A percentile compares a stretch with the other conserved stretches of the same genome.
phyloP scores from a whole-genome alignment of 257 asterid species.

The Solanum paucissectum region DNA sequence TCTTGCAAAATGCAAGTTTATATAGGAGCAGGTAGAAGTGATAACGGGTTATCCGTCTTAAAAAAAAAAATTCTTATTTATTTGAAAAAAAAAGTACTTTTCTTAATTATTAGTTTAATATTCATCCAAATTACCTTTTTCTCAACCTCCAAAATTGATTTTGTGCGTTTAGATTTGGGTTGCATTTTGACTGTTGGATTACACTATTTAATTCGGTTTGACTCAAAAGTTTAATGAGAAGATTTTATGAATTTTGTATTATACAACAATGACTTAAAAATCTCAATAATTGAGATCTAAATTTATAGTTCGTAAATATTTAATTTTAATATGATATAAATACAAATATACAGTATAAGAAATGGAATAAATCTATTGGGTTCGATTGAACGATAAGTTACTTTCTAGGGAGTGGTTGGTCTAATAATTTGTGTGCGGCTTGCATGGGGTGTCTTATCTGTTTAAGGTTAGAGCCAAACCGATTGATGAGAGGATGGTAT shows the following conservation, averaged over 20 bases:
- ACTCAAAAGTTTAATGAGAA: background rate
- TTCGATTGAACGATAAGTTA: background rate
- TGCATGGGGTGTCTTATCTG: conserved; percentile 1
- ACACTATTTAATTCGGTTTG: background rate
- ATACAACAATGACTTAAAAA: background rate
- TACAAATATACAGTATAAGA: background rate
- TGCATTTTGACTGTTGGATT: background rate
- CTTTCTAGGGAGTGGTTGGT: background rate
- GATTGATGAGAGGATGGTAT: conserved; percentile 11
- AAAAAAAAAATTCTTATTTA: no score
- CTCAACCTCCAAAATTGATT: background rate
- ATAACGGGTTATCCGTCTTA: background rate
- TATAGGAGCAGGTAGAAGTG: background rate
- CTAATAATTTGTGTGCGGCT: background rate
- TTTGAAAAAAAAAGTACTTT: background rate
- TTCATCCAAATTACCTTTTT: background rate
- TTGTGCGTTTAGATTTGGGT: background rate
- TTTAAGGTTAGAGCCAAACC: background rate
- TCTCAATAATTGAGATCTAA: background rate
- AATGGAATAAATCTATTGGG: no score
- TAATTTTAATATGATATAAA: no score
- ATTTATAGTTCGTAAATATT: background rate
- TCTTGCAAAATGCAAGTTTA: background rate
- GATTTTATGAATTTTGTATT: background rate
- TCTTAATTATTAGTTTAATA: background rate